Evolutionary conservation across 352 stramenopile species (phyloP), one percentile per base, ranked within the genome.

Genomic region (Globisporangium irregulare): DNA sequence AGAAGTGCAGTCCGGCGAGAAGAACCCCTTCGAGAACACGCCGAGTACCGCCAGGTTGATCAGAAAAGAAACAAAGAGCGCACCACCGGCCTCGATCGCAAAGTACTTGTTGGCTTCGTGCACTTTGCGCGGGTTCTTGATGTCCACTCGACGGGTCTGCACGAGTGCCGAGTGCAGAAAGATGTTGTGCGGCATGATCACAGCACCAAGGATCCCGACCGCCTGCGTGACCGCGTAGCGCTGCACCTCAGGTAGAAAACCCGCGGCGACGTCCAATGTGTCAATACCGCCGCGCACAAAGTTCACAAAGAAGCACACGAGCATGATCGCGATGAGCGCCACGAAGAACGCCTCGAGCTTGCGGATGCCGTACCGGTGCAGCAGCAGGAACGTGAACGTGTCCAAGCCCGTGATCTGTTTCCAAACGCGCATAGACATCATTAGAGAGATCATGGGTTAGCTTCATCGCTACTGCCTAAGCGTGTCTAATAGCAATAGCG

Each of bases 151-250:
- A 1, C 78, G 76, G 46, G 78, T 80, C 55, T 81, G 87, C 22
- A 97, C 84, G 1, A 97, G 80, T 27, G 82, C 93, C 12, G 88
- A 97, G 76, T 98, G 93, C 14, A 98, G 74, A 62, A 96, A 98
- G 20, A 98, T 78, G 71, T 98, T 98, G 77, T 98, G 91, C 6
- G 93, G 93, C 93, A 98, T 98, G 72, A 98, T 94, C 50, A 99
- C 94, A 0, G 94, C 90, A 48, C 95, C 96, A 14, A 99, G 69
- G 61, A 98, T 98, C 1, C 93, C 95, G 18, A 98, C 96, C 24
- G 87, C 93, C 62, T 90, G 80, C 20, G 81, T 92, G 62, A 86
- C 90, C 4, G 82, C 94, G 69, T 90, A 95, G 63, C 71, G 81
- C 73, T 93, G 70, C 9, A 90, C 73, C 18, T 80, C 74, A 3